A percentile compares a stretch with the other conserved stretches of the same genome.
Conservation (phyloP, 441 rosid species). For the Syzygium syzygioides region DNA sequence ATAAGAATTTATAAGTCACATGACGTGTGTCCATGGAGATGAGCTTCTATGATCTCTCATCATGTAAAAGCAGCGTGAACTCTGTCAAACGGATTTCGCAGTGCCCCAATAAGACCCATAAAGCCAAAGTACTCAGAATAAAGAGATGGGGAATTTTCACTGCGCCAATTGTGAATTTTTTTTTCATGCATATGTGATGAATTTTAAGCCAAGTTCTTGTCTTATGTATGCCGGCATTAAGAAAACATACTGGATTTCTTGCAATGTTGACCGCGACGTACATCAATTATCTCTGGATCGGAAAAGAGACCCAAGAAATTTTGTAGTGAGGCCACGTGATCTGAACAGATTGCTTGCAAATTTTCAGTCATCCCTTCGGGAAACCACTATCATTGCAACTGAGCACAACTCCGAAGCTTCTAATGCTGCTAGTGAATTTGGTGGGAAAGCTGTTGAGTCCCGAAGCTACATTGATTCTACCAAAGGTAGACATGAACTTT, state of each 20-base stretch:
- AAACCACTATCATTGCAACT: slow-evolving; percentile 86
- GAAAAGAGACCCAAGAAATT: slow-evolving; percentile 57
- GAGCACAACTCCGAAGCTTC: slow-evolving; percentile 53
- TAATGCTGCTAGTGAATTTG: slow-evolving; percentile 68
- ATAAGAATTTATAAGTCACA: rapidly evolving
- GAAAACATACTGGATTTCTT: slow-evolving; percentile 81
- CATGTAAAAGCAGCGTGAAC: too few relatives aligned
- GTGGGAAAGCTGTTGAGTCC: slow-evolving; percentile 91
- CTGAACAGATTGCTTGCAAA: slow-evolving; percentile 75
- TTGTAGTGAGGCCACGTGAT: slow-evolving; percentile 76
- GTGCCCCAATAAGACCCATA: neutral
- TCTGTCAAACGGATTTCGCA: neutral
- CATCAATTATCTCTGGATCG: slow-evolving; percentile 86
- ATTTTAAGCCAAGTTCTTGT: neutral
- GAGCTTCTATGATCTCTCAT: neutral
- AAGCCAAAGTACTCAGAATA: neutral
- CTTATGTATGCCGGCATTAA: slow-evolving; percentile 45
- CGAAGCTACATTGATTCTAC: slow-evolving; percentile 85
- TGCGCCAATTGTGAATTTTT: neutral
- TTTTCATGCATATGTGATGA: neutral
- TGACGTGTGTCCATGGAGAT: rapidly evolving
- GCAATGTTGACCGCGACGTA: slow-evolving; percentile 84
- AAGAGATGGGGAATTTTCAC: neutral
- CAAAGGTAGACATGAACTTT: slow-evolving; percentile 40
- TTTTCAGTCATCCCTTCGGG: slow-evolving; percentile 94